These are phyloP conservation scores for Diaporthe sp. DNA, from an alignment of 2,329 filamentous ascomycete genomes.

Conservation along the genomic window DNA sequence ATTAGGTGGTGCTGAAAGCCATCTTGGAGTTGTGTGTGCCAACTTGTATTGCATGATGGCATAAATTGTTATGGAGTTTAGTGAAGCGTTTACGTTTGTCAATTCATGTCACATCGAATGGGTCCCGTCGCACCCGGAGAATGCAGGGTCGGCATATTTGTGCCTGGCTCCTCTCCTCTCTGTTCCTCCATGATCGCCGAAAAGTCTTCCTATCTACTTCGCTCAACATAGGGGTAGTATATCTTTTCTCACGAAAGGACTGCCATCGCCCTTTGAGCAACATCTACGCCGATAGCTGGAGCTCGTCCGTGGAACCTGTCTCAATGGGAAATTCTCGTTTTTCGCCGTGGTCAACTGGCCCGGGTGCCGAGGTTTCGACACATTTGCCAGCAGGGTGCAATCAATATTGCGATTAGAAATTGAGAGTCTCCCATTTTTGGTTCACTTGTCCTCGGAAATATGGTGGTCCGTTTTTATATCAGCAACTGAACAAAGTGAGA, in stretches of 20 bases:
- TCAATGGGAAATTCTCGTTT: background rate
- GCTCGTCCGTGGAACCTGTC: background rate
- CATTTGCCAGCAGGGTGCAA: background rate
- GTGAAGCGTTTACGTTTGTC: background rate
- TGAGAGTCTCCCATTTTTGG: rapidly evolving
- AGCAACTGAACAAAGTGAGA: background rate
- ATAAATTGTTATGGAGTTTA: too few relatives aligned
- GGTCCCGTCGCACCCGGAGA: background rate
- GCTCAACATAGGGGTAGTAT: background rate
- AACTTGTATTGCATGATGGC: too few relatives aligned
- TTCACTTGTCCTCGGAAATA: background rate
- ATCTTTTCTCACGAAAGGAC: background rate
- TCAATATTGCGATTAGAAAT: background rate
- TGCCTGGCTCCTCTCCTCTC: too few relatives aligned
- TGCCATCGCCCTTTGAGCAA: background rate
- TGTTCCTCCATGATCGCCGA: background rate
- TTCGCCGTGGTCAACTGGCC: too few relatives aligned
- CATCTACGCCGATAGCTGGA: background rate
- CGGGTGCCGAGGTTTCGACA: too few relatives aligned
- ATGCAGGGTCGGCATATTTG: too few relatives aligned
- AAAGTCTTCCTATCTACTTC: background rate
- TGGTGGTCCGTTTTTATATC: background rate
- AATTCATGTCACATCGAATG: background rate
- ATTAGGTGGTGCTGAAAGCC: background rate
- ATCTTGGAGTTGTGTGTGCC: too few relatives aligned